Percentiles rank a stretch among this genome's conserved stretches.
Conservation (phyloP, 2,329 filamentous ascomycete genomes). For the Epichloe sibirici region DNA sequence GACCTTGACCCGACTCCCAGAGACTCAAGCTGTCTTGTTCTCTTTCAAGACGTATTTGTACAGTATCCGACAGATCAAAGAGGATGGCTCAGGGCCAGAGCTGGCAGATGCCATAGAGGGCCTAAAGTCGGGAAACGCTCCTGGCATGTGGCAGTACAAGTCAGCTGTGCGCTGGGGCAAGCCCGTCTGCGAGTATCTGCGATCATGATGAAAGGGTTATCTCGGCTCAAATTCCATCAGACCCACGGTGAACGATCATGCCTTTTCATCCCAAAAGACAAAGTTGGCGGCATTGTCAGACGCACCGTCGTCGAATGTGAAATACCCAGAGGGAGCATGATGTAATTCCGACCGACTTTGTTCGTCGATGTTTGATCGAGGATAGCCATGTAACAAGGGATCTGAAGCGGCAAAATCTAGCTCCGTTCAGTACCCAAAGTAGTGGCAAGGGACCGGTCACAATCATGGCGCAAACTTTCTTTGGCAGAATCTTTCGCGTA, state of each 20-base stretch:
- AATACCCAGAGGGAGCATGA: not conserved
- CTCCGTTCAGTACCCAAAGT: not conserved
- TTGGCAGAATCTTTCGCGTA: not conserved
- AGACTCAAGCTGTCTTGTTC: slow-evolving; percentile 35
- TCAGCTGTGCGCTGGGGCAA: slow-evolving; percentile 35
- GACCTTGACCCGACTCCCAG: slow-evolving; percentile 36
- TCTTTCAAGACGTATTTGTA: slow-evolving; percentile 46
- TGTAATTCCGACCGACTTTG: not conserved
- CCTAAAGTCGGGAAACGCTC: slow-evolving; percentile 35
- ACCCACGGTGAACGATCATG: too few relatives aligned
- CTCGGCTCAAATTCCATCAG: too few relatives aligned
- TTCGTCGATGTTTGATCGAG: not conserved
- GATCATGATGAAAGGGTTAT: slow-evolving; percentile 11
- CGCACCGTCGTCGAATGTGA: not conserved
- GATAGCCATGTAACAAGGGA: not conserved
- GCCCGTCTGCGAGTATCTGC: slow-evolving; percentile 33
- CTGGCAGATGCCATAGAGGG: slow-evolving; percentile 43
- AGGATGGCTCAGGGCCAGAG: slow-evolving; percentile 32
- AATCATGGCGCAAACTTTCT: not conserved
- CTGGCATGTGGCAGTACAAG: slow-evolving; percentile 43
- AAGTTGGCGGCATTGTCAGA: too few relatives aligned
- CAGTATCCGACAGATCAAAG: slow-evolving; percentile 33
- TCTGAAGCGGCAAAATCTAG: not conserved
- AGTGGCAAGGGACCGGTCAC: not conserved
- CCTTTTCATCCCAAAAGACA: too few relatives aligned